These are phyloP conservation scores for Cyberlindnera nakhonratchasimensis DNA, from an alignment of 805 yeast species.

Conservation along the genomic window DNA sequence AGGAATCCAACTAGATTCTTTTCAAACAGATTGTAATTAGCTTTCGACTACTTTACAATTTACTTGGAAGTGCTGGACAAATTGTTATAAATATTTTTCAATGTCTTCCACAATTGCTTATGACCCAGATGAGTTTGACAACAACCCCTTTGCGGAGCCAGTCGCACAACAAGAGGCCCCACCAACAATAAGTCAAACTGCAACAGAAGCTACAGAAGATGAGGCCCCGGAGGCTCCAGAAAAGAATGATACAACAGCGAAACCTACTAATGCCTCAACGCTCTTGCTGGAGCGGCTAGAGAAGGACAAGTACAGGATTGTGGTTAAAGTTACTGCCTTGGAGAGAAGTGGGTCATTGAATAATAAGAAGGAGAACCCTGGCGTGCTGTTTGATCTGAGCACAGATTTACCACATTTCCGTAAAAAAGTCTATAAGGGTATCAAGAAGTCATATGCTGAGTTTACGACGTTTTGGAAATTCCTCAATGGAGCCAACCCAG, in stretches of 20 bases:
- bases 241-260: constrained; percentile 7
- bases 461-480: constrained; percentile 72
- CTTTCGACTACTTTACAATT: no score
- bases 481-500: constrained; percentile 77
- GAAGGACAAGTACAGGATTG: constrained; percentile 38
- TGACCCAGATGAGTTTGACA: constrained; percentile 55
- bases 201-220: neutral
- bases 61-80: no score
- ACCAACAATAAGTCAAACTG: constrained; percentile 4
- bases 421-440: constrained; percentile 61
- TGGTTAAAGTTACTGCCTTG: constrained; percentile 58
- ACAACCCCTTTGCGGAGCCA: constrained; percentile 59
- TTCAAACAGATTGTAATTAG: no score
- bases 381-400: constrained; percentile 64
- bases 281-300: constrained; percentile 28
- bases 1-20: no score
- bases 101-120: constrained; percentile 46
- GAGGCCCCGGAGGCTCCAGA: constrained; percentile 3
- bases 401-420: constrained; percentile 76
- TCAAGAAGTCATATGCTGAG: constrained; percentile 80
- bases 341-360: constrained; percentile 55
- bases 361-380: constrained; percentile 73
- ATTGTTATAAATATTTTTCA: no score
- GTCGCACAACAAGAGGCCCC: constrained; percentile 9
- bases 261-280: neutral